Base-by-base conservation (phyloP, 2,329 filamentous ascomycete species). In the Penicillium sp. region DNA sequence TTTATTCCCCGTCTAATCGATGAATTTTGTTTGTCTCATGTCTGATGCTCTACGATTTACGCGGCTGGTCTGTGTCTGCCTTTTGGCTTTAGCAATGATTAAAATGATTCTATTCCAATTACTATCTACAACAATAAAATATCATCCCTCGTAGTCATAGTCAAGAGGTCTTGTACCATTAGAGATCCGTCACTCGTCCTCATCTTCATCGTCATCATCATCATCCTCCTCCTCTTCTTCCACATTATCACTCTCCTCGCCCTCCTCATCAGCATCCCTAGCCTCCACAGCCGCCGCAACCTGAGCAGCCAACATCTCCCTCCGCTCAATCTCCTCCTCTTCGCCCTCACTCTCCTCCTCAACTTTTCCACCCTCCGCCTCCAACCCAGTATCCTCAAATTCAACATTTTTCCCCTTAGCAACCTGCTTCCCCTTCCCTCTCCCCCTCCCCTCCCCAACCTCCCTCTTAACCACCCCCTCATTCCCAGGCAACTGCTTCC, bases 281-380 rank as follows among this genome's bases (percentile, higher is more conserved):
- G 56, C 59, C 29, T 52, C 59, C 28, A 56, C 55, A n/a, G 64
- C 64, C 12, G 59, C 64, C 13, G 57, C 63, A 38, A 58, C 60
- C 38, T 58, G 54, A n/a, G 59, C 63, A 29, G 64, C 64, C 41
- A 62, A 34, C 43, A 68, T 61, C 49, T 67, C 66, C 25, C 54
- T 58, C 29, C 65, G 56, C 50, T 68, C 61, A 43, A 63, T 61
- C 39, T 57, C 65, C 41, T 66, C 66, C 41, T 68, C 65, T 29
- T 69, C 63, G 0, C 65, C 63, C 30, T 68, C 62, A 53, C 60
- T 61, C 41, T 62, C 47, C 12, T 64, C 57, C 18, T 59, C 43
- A 35, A 14, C 53, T 43, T 48, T 61, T 40, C 36, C 59, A 50
- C 41, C 29, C 31, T 48, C 54, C 43, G 36, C 42, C 36, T 50